phyloP scores from a whole-genome alignment of 2,329 filamentous ascomycete species.

The Gyromitra esculenta region DNA sequence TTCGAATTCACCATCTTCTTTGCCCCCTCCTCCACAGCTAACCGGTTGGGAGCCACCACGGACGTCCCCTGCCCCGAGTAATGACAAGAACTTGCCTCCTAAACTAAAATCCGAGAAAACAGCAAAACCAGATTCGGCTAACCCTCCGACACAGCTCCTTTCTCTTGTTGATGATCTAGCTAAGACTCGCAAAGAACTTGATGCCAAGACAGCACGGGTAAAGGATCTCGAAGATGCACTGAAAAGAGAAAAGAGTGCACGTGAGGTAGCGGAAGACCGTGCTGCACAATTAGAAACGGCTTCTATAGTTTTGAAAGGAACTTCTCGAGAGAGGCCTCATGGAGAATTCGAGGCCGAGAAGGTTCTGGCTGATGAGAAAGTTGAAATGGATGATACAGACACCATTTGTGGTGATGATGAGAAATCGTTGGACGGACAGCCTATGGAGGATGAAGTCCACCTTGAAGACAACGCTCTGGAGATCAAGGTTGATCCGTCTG shows the following conservation, averaged over 20 bases:
- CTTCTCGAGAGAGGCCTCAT: conserved; percentile 20
- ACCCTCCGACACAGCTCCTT: conserved; percentile 77
- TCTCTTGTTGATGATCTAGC: conserved; percentile 85
- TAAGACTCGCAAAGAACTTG: conserved; percentile 84
- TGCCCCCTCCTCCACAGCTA: conserved; percentile 35
- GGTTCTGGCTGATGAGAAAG: conserved; percentile 57
- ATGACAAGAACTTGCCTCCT: conserved; percentile 20
- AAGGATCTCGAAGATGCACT: conserved; percentile 82
- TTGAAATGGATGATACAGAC: conserved; percentile 46
- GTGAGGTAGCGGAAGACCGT: conserved; percentile 76
- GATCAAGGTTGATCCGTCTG: conserved; percentile 58
- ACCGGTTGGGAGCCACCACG: conserved; percentile 30
- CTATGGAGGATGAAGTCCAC: conserved; percentile 24
- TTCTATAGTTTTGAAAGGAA: conserved; percentile 66
- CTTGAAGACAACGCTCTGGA: conserved; percentile 29
- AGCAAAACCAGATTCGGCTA: conserved; percentile 60
- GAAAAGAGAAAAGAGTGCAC: conserved; percentile 79
- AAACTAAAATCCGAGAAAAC: conserved; percentile 51
- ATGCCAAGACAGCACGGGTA: conserved; percentile 80
- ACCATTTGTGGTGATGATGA: conserved; percentile 46
- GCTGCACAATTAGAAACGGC: conserved; percentile 69
- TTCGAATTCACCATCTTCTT: conserved; percentile 27
- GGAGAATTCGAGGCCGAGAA: conserved; percentile 50
- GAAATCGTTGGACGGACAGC: conserved; percentile 42
- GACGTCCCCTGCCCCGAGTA: conserved; percentile 18